Percentiles rank a stretch among this genome's conserved stretches.
phyloP scores from a whole-genome alignment of 1,284 basidiomycete genomes.

The Retiboletus flavoniger region DNA sequence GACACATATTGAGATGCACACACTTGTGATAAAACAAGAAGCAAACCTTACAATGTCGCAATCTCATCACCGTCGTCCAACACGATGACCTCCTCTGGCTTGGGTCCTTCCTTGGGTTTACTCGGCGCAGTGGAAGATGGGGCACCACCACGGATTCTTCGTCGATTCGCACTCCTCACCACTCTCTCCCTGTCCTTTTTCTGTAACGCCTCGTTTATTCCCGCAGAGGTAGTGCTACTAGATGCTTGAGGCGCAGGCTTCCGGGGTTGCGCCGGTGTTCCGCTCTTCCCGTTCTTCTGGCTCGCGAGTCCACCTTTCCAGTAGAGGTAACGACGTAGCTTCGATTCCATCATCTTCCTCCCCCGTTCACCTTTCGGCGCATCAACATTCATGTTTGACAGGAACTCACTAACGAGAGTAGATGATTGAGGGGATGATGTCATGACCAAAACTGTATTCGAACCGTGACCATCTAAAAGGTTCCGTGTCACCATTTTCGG shows the following conservation, averaged over 20 bases:
- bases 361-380: conserved; percentile 61
- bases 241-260: conserved; percentile 9
- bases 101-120: conserved; percentile 14
- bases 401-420: conserved; percentile 74
- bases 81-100: conserved; percentile 40
- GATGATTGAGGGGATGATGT: conserved; percentile 80
- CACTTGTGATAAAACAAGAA: neutral
- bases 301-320: conserved; percentile 69
- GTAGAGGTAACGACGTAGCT: conserved; percentile 71
- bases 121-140: conserved; percentile 31
- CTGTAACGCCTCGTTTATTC: conserved; percentile 67
- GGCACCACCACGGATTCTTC: conserved; percentile 66
- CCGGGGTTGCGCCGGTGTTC: neutral
- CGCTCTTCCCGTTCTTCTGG: conserved; percentile 19
- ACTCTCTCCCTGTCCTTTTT: conserved; percentile 68
- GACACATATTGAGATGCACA: neutral
- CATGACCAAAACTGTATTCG: conserved; percentile 86
- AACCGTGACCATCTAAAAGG: conserved; percentile 50
- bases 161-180: conserved; percentile 52
- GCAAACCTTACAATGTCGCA: conserved; percentile 22
- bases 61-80: conserved; percentile 51
- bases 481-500: neutral
- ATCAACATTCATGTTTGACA: conserved; percentile 61
- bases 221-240: conserved; percentile 1
- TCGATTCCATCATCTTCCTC: conserved; percentile 74